Conservation (phyloP, 208 protist genomes). For the Leishmania tropica region DNA sequence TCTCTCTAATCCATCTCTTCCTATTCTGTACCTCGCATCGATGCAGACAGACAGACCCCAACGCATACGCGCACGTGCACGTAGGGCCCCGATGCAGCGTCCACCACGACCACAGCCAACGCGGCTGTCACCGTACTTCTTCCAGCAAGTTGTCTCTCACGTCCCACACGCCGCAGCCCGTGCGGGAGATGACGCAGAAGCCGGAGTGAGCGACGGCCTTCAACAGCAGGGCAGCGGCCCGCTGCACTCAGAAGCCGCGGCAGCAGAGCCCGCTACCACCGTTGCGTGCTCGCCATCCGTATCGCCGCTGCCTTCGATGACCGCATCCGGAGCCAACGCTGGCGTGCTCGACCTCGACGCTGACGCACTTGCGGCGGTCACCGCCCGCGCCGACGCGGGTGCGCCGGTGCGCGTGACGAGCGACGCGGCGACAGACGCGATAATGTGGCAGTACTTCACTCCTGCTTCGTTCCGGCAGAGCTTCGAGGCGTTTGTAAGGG, state of each 20-base stretch:
- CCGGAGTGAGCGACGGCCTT: not conserved
- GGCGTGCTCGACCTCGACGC: not conserved
- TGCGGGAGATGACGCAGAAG: not conserved
- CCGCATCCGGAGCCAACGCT: not conserved
- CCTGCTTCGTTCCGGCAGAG: constrained; percentile 27
- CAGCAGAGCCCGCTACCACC: not conserved
- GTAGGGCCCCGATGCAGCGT: constrained; percentile 11
- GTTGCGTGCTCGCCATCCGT: not conserved
- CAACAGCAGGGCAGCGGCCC: not conserved
- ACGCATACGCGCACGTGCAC: not conserved
- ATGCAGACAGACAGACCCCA: not conserved
- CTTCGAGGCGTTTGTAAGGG: constrained; percentile 11
- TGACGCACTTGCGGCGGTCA: not conserved
- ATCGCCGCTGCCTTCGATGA: not conserved
- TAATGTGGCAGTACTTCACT: constrained; percentile 44
- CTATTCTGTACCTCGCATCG: constrained; percentile 10
- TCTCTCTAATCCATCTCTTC: not conserved
- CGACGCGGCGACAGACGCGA: constrained; percentile 9
- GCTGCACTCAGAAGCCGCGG: not conserved
- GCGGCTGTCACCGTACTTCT: constrained; percentile 56
- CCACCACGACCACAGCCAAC: constrained; percentile 39
- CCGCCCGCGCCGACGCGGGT: not conserved
- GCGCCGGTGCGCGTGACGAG: constrained; percentile 17
- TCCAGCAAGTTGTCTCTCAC: constrained; percentile 46
- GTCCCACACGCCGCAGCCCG: not conserved